Evolutionary conservation across 306 rosid genomes (phyloP), one percentile per base, ranked within the genome.

Genomic region (Cucurbita maxima): DNA sequence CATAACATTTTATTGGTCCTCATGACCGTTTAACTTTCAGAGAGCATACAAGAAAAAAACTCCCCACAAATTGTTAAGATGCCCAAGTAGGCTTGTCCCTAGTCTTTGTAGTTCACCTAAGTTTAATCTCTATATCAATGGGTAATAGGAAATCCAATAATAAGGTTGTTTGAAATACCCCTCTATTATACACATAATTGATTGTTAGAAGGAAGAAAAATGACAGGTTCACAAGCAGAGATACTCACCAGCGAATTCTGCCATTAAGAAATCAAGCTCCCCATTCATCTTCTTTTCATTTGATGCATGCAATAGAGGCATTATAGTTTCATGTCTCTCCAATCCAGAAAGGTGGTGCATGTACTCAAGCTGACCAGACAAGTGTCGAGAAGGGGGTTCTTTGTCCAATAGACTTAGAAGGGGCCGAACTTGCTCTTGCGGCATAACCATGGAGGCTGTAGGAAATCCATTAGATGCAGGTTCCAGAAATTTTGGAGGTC

Each of bases 371-470:
- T 91, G 99, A 78, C 96, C 99, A 71, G 99, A 94, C 53, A 88
- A 83, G 76, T 84, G 99, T 73, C 99, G 83, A 54, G 99, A 95
- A 70, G 92, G 97, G 11, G 97, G 97, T 76, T 94, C 99, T 83
- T 94, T 94, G 37, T 95, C 99, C 85, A 95, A 82, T 83, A 95
- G 80, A 85, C 99, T 95, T 73, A 95, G 96, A 85, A 95, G 97
- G 76, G 99, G 99, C 53, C 99, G 85, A 59, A 91, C 97, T 78
- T 88, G 97, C 79, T 95, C 99, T 76, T 88, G 96, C 75, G 85
- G 96, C 55, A 79, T 53, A 66, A 78, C 75, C 67, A 76, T 71
- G 71, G 80, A 85, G 20, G 87, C 45, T 18, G 81, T 78, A 55
- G 89, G 66, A 83, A 86, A 74, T 61, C 96, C 97, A 80, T 86